Evolutionary conservation across 2,329 filamentous ascomycete genomes (phyloP), one percentile per base, ranked within the genome.

Genomic region (Fusarium buxicola): DNA sequence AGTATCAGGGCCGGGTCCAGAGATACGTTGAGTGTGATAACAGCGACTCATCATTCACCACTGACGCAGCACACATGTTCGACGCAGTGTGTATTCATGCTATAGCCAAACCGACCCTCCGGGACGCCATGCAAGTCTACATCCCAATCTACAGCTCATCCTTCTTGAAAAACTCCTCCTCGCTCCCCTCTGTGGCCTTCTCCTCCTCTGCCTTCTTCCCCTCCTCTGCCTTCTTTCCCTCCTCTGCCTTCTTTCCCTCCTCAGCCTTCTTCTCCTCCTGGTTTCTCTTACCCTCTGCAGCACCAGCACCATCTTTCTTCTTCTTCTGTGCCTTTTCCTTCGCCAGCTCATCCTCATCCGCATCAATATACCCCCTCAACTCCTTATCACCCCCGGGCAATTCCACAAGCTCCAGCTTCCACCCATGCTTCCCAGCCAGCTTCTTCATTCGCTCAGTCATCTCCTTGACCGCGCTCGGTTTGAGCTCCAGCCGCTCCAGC

Each of bases 371-470:
- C 1, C 89, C 91, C 39, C 89, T 80, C 35, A 94, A 85, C 72
- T 92, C 89, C 60, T 77, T 71, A 5, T 82, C 78, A 18, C 85
- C 82, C 2, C 60, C 67, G 1, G 89, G 85, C 10, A 86, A 82
- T 69, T 95, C 90, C 1, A 95, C 86, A 12, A 95, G 82, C 75
- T 95, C 91, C 57, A 97, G 79, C 69, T 88, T 90, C 92, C 93
- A 97, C 13, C 87, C 87, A 64, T 88, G 85, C 8, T 89, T 87
- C 3, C 87, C 85, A 0, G 92, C 91, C 35, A 91, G 72, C 68
- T 87, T 84, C 72, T 91, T 83, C 55, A 96, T 76, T 71, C 91
- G 81, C 61, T 87, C 83, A 69, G 85, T 85, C 72, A 96, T 80
- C 40, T 87, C 82, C 67, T 94, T 88, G 4, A 96, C 81, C 38